A percentile compares a stretch with the other conserved stretches of the same genome.
These are phyloP conservation scores for Hanseniaspora gamundiae DNA, from an alignment of 1,139 yeast genomes.

Conservation along the genomic window DNA sequence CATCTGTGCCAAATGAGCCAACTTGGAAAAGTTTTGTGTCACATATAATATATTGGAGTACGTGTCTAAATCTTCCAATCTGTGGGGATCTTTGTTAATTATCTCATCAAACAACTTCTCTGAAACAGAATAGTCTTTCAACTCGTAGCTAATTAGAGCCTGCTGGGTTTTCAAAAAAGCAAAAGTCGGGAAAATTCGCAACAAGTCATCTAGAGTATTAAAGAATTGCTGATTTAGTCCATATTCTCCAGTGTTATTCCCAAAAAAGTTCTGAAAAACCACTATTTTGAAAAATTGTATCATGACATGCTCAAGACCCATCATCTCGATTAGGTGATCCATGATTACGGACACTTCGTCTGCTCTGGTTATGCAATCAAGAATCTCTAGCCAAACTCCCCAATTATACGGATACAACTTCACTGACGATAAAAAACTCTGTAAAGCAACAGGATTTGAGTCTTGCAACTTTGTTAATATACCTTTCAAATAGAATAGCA, in stretches of 20 bases:
- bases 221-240: conserved; percentile 22
- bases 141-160: conserved; percentile 71
- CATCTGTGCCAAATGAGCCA: conserved; percentile 78
- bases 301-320: conserved; percentile 34
- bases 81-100: conserved; percentile 63
- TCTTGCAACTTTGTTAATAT: conserved; percentile 52
- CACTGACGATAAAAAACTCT: conserved; percentile 42
- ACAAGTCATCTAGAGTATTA: conserved; percentile 36
- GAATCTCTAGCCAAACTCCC: conserved; percentile 86
- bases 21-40: conserved; percentile 76
- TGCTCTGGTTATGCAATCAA: conserved; percentile 48
- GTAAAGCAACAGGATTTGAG: conserved; percentile 46
- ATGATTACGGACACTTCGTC: conserved; percentile 49
- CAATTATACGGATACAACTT: conserved; percentile 69
- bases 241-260: conserved; percentile 40
- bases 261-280: conserved; percentile 63
- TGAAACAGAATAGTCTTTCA: conserved; percentile 68
- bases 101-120: conserved; percentile 71
- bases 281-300: conserved; percentile 57
- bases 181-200: conserved; percentile 53
- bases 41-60: conserved; percentile 91
- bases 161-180: conserved; percentile 66
- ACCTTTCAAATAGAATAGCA: conserved; percentile 60
- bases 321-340: conserved; percentile 27
- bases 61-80: conserved; percentile 82